Base-by-base conservation (phyloP, 2,329 filamentous ascomycete genomes). In the Paecilomyces sp. region DNA sequence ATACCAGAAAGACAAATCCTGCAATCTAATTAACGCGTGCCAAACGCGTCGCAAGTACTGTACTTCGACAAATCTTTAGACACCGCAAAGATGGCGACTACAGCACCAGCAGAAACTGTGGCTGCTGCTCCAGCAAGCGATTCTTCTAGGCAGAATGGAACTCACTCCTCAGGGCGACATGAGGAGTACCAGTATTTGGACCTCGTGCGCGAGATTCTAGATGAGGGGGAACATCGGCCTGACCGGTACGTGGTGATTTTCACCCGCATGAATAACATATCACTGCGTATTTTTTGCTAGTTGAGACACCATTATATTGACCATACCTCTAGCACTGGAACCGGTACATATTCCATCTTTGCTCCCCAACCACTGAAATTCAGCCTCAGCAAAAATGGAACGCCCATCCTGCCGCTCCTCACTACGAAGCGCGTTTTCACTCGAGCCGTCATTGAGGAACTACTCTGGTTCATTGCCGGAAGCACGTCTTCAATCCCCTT, bases 371-470 rank as follows among this genome's bases (percentile, higher is more conserved):
- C 92, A 34, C 84, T 97, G 55, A 92, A 91, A 71, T 99, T 97
- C 81, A 82, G 83, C 53, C 89, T 99, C 41, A 74, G 76, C 31
- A 65, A 71, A 58, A 71, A 76, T 60, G 71, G 76, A 30, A 78
- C 76, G 12, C 87, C 88, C 1, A 81, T 97, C 67, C 85, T 99
- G 22, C 94, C 94, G 25, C 90, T 99, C 66, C 87, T 99, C 18
- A 99, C 94, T 3, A 99, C 94, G 2, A 99, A 99, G 75, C 91
- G 94, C 66, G 94, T 99, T 68, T 97, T 97, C 77, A 84, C 90
- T 33, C 89, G 90, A 62, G 93, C 92, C 68, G 89, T 99, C 56
- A 82, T 97, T 63, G 90, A 88, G 65, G 94, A 99, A 76, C 87
- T 99, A 0, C 87, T 99, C 62, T 99, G 94, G 94, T 99, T 99